A percentile compares a stretch with the other conserved stretches of the same genome.
phyloP scores from a whole-genome alignment of 495 filamentous ascomycete species.

The Venustampulla echinocandica region DNA sequence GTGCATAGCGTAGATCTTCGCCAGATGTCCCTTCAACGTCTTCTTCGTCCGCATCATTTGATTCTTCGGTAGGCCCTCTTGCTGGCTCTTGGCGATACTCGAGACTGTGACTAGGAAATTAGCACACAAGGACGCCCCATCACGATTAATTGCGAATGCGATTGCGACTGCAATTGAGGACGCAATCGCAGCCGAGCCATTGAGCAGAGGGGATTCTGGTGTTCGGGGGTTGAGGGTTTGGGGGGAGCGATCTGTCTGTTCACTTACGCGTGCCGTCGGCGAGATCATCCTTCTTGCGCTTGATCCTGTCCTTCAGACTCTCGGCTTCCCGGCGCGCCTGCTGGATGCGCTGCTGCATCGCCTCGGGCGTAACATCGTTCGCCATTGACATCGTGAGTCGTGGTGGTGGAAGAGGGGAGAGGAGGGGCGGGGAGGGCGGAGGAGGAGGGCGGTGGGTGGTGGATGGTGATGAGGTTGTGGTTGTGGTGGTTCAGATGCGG shows the following conservation, averaged over 20 bases:
- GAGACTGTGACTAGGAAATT: slow-evolving; percentile 55
- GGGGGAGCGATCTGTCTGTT: too few species aligned
- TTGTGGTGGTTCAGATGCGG: not conserved
- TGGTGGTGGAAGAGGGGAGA: slow-evolving; percentile 6
- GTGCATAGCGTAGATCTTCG: slow-evolving; percentile 99
- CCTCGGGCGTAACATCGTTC: slow-evolving; percentile 51
- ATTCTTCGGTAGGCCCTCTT: slow-evolving; percentile 82
- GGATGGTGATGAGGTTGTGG: slow-evolving; percentile 17
- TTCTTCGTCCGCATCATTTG: slow-evolving; percentile 89
- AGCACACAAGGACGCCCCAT: slow-evolving; percentile 7
- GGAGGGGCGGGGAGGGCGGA: slow-evolving; percentile 12
- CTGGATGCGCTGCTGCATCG: slow-evolving; percentile 74
- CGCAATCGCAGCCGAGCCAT: not conserved
- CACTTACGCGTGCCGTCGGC: slow-evolving; percentile 92
- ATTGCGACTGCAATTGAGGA: not conserved
- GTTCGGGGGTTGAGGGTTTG: too few species aligned
- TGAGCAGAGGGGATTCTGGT: too few species aligned
- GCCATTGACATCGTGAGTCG: slow-evolving; percentile 22
- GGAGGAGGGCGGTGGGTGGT: slow-evolving; percentile 6
- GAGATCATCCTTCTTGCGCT: slow-evolving; percentile 98
- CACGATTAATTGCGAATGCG: not conserved
- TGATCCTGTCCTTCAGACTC: slow-evolving; percentile 96
- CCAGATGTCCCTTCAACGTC: slow-evolving; percentile 92
- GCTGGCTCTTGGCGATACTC: slow-evolving; percentile 78
- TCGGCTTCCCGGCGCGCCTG: slow-evolving; percentile 96